A percentile compares a stretch with the other conserved stretches of the same genome.
phyloP scores from a whole-genome alignment of 1,139 yeast genomes.

The Yamadazyma oceani region DNA sequence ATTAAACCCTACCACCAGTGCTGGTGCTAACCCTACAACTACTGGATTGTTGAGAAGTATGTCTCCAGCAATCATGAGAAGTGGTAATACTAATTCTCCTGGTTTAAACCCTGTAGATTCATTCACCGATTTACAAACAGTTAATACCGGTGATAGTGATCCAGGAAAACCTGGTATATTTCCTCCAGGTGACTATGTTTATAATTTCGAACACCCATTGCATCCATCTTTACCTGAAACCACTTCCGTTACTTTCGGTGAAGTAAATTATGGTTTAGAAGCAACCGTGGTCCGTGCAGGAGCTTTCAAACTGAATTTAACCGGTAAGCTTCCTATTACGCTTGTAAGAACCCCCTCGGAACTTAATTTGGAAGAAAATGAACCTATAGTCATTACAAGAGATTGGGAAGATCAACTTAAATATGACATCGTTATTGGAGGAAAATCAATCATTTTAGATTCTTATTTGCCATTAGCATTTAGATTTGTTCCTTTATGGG shows the following conservation, averaged over 20 bases:
- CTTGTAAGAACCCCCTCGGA: conserved; percentile 78
- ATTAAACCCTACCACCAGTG: conserved; percentile 6
- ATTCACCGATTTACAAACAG: conserved; percentile 14
- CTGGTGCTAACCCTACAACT: conserved; percentile 16
- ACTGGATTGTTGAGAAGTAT: conserved; percentile 21
- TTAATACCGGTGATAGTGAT: conserved; percentile 20
- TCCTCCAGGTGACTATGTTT: conserved; percentile 84
- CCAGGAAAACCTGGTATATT: conserved; percentile 32
- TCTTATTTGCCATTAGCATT: conserved; percentile 82
- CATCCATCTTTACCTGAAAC: conserved; percentile 85
- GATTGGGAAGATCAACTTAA: conserved; percentile 93
- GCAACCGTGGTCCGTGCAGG: conserved; percentile 75
- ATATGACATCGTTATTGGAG: conserved; percentile 86
- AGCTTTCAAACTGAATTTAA: conserved; percentile 75
- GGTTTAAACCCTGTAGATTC: conserved; percentile 19
- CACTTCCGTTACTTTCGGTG: conserved; percentile 76
- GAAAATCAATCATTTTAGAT: conserved; percentile 83
- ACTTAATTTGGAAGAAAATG: conserved; percentile 80
- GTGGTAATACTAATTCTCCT: conserved; percentile 45
- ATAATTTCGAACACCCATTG: conserved; percentile 87
- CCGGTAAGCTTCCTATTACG: conserved; percentile 62
- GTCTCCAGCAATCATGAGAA: conserved; percentile 28
- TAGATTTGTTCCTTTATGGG: conserved; percentile 74
- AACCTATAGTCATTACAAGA: conserved; percentile 85
- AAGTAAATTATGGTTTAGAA: conserved; percentile 66